Conservation (phyloP, 1,284 basidiomycete species). For the Heliocybe sulcata region DNA sequence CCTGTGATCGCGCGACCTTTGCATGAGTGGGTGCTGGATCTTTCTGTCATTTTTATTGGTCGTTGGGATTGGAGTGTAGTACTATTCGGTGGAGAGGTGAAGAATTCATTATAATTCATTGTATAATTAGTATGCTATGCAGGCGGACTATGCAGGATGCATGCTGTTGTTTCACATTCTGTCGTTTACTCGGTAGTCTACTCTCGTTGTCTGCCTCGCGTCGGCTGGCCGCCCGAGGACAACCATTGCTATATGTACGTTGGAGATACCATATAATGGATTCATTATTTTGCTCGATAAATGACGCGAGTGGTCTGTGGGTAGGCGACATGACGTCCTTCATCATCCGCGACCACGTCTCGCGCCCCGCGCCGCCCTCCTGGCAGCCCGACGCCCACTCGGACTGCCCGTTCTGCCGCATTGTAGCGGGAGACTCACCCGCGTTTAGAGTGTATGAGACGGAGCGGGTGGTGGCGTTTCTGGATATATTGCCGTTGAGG, state of each 20-base stretch:
- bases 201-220: too few relatives aligned
- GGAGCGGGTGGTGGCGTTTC: constrained; percentile 59
- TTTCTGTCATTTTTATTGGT: background rate
- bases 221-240: too few relatives aligned
- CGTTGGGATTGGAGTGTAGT: background rate
- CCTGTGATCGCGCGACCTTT: too few relatives aligned
- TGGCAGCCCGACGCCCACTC: constrained; percentile 33
- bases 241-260: too few relatives aligned
- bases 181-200: background rate
- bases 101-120: background rate
- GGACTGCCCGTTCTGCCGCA: constrained; percentile 58
- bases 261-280: too few relatives aligned
- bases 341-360: constrained; percentile 57
- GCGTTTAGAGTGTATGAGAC: constrained; percentile 54
- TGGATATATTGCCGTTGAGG: constrained; percentile 72
- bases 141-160: background rate
- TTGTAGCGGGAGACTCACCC: constrained; percentile 39
- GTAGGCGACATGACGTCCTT: constrained; percentile 50
- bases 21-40: background rate
- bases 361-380: constrained; percentile 30
- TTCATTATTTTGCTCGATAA: too few relatives aligned
- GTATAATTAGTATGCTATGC: background rate
- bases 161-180: background rate
- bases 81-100: background rate
- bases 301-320: background rate